These are phyloP conservation scores for Tolypocladium nubicola DNA, from an alignment of 2,329 filamentous ascomycete species.

Conservation along the genomic window DNA sequence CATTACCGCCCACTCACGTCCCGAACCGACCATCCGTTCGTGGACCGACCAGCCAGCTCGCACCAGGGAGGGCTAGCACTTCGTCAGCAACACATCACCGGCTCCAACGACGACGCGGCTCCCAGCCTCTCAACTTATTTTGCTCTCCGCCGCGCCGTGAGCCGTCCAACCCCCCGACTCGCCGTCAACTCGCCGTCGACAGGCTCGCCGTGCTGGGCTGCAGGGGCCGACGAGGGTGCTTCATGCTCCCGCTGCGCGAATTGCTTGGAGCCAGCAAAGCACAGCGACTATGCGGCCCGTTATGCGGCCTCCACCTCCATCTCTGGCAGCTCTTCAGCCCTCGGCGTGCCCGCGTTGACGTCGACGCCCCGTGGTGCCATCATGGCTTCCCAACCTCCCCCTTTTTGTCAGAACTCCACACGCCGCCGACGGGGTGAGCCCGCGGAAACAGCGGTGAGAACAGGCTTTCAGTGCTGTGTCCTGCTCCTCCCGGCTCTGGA, in stretches of 20 bases:
- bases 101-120: not conserved
- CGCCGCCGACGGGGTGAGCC: not conserved
- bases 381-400: not conserved
- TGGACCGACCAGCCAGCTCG: not conserved
- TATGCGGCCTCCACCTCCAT: not conserved
- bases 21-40: not conserved
- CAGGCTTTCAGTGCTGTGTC: not conserved
- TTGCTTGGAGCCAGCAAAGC: constrained; percentile 1
- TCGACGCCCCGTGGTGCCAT: not conserved
- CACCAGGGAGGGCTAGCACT: not conserved
- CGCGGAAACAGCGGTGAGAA: not conserved
- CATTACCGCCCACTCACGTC: not conserved
- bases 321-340: not conserved
- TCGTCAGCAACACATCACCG: not conserved
- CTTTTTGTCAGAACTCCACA: not conserved
- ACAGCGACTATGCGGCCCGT: not conserved
- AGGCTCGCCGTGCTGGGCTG: not conserved
- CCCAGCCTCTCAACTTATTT: not conserved
- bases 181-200: too few species aligned
- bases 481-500: not conserved
- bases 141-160: not conserved
- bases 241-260: not conserved
- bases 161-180: too few species aligned
- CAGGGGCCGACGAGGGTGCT: not conserved
- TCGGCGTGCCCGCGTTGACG: not conserved